Evolutionary conservation across 169 alveolate species (phyloP).

Genomic region (Theileria equi): DNA sequence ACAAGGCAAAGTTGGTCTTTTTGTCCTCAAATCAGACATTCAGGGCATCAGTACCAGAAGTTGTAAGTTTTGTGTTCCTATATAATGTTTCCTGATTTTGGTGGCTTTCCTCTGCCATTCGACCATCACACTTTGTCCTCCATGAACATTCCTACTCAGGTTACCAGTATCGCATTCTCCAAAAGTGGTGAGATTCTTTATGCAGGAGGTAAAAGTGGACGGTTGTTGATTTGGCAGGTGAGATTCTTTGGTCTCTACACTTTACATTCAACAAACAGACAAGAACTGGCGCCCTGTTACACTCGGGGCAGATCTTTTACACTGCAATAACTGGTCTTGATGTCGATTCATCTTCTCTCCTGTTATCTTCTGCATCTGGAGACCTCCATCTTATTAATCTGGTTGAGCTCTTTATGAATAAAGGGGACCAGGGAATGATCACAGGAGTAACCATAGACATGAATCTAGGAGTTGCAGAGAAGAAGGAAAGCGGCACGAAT

Average conservation of each 20-base stretch:
- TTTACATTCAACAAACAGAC: background rate
- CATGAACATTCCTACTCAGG: slow-evolving; percentile 14
- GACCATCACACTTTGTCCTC: too few relatives aligned
- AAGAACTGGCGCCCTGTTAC: slow-evolving; percentile 26
- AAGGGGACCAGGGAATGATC: too few relatives aligned
- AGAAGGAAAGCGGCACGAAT: slow-evolving; percentile 12
- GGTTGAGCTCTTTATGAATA: background rate
- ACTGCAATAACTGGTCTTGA: slow-evolving; percentile 42
- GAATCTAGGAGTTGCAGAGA: slow-evolving; percentile 5
- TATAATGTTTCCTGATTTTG: too few relatives aligned
- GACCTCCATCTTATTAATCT: slow-evolving; percentile 31
- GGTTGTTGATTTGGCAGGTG: slow-evolving; percentile 58
- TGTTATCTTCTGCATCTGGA: slow-evolving; percentile 45
- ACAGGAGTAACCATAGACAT: background rate
- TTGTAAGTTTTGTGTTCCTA: slow-evolving; percentile 12
- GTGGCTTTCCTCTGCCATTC: too few relatives aligned
- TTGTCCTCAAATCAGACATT: slow-evolving; percentile 29
- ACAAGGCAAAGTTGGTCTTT: slow-evolving; percentile 52
- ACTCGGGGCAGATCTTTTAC: slow-evolving; percentile 43
- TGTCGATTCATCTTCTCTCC: slow-evolving; percentile 29
- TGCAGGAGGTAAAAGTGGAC: slow-evolving; percentile 45
- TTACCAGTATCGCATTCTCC: slow-evolving; percentile 38
- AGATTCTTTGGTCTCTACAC: background rate
- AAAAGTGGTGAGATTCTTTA: slow-evolving; percentile 35
- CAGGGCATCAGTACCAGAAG: slow-evolving; percentile 59